phyloP scores from a whole-genome alignment of 768 basidiomycete species.

The Albatrellus ellisii region DNA sequence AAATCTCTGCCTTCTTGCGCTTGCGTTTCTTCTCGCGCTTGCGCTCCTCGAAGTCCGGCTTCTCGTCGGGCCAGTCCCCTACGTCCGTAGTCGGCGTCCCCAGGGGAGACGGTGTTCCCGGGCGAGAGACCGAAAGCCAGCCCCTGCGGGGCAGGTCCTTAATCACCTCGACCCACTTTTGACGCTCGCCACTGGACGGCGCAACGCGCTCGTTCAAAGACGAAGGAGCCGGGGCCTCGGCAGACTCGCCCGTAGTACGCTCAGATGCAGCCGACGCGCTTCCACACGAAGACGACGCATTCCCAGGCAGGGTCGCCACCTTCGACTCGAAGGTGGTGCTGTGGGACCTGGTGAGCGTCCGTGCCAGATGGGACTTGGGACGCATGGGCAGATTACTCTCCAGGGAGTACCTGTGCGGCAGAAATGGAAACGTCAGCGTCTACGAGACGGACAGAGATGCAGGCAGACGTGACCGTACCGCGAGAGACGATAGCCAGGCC shows the following conservation, averaged over 20 bases:
- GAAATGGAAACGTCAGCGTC: background rate
- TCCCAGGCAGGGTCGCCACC: background rate
- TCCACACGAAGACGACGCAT: background rate
- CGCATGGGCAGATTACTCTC: slow-evolving; percentile 13
- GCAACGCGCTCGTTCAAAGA: background rate
- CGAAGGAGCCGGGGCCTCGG: slow-evolving; percentile 1
- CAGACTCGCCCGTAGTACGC: no score
- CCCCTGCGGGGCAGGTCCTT: slow-evolving; percentile 25
- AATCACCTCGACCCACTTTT: slow-evolving; percentile 25
- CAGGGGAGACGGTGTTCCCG: slow-evolving; percentile 14
- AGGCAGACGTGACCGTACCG: slow-evolving; percentile 25
- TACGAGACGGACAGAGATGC: background rate
- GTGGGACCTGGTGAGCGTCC: slow-evolving; percentile 10
- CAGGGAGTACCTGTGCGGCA: slow-evolving; percentile 17
- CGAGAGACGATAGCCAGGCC: slow-evolving; percentile 53
- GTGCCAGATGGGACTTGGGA: background rate
- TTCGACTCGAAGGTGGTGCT: slow-evolving; percentile 12
- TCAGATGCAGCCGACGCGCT: background rate
- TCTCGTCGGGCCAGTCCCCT: slow-evolving; percentile 17
- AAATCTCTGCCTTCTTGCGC: slow-evolving; percentile 64
- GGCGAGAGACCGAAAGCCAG: slow-evolving; percentile 17
- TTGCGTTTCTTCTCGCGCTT: slow-evolving; percentile 27
- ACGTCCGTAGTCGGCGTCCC: slow-evolving; percentile 17
- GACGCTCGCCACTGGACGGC: background rate
- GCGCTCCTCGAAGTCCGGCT: slow-evolving; percentile 26